Percentiles rank a stretch among this genome's conserved stretches.
Evolutionary conservation across 192 early-diverging fungal species (phyloP).

Genomic region (Coemansia aciculifera): DNA sequence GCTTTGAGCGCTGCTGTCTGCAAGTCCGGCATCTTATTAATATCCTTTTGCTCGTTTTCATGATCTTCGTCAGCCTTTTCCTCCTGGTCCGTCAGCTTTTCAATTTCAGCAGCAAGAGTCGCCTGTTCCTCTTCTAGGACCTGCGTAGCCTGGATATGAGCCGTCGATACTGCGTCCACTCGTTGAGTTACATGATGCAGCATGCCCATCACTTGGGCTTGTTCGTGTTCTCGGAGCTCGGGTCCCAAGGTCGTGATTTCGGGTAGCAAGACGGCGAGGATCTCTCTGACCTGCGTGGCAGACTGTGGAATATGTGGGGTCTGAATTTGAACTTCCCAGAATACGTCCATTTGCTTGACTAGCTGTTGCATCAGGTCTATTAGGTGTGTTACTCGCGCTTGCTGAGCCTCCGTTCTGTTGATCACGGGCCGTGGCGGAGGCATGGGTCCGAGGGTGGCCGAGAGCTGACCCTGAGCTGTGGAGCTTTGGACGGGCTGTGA

Average conservation of each 20-base stretch:
- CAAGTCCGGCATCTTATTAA: background rate
- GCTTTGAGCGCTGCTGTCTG: background rate
- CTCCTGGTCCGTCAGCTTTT: background rate
- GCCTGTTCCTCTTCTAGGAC: background rate
- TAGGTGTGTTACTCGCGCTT: background rate
- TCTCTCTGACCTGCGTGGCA: conserved; percentile 1
- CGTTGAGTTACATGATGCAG: conserved; percentile 1
- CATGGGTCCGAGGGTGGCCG: background rate
- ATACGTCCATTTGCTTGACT: background rate
- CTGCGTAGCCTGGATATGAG: background rate
- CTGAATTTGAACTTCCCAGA: background rate
- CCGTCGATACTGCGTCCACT: background rate
- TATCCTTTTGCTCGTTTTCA: too few species aligned
- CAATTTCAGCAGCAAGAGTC: background rate
- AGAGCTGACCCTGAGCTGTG: background rate
- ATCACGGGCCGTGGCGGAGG: background rate
- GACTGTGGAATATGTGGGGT: background rate
- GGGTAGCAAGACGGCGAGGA: background rate
- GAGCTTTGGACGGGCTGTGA: background rate
- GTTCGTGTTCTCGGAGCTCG: background rate
- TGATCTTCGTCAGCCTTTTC: background rate
- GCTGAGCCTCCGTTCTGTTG: conserved; percentile 4
- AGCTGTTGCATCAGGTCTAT: background rate
- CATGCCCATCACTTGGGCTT: conserved; percentile 2
- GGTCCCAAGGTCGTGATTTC: background rate